Percentiles rank a stretch among this genome's conserved stretches.
phyloP scores from a whole-genome alignment of 441 rosid species.

The Lepidium campestre region DNA sequence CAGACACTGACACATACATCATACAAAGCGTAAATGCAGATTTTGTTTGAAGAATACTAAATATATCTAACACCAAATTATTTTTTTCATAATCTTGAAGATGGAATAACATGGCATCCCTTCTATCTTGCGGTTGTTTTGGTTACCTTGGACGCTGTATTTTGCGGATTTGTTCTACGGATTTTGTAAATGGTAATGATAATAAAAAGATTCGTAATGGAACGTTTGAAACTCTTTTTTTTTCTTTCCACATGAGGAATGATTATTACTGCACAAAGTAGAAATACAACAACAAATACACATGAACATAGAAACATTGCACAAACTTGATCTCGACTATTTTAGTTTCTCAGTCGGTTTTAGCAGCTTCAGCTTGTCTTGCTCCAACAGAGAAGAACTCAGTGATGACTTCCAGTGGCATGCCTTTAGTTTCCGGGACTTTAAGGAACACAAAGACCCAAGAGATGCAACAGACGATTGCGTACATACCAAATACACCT shows the following conservation, averaged over 20 bases:
- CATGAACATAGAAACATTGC: conserved; percentile 18
- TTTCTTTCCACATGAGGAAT: background rate
- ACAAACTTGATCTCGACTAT: conserved; percentile 27
- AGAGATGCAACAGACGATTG: conserved; percentile 54
- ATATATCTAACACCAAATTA: background rate
- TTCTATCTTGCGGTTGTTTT: background rate
- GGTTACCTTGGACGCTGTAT: no score
- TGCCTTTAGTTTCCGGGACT: conserved; percentile 97
- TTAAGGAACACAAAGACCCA: conserved; percentile 69
- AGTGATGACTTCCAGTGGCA: conserved; percentile 96
- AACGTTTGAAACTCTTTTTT: conserved; percentile 5
- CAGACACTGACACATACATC: conserved; percentile 23
- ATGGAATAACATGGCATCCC: background rate
- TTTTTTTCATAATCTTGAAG: background rate
- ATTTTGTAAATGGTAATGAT: background rate
- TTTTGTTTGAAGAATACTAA: conserved; percentile 5
- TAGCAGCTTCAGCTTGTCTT: conserved; percentile 53
- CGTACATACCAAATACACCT: conserved; percentile 77
- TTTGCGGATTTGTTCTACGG: background rate
- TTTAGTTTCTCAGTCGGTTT: conserved; percentile 33
- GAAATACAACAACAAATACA: conserved; percentile 26
- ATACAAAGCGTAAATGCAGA: conserved; percentile 7
- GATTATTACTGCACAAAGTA: conserved; percentile 41
- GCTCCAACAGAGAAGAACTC: conserved; percentile 93
- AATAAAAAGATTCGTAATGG: background rate